A percentile compares a stretch with the other conserved stretches of the same genome.
phyloP scores from a whole-genome alignment of 495 filamentous ascomycete species.

The Hypoxylon subgilvum region DNA sequence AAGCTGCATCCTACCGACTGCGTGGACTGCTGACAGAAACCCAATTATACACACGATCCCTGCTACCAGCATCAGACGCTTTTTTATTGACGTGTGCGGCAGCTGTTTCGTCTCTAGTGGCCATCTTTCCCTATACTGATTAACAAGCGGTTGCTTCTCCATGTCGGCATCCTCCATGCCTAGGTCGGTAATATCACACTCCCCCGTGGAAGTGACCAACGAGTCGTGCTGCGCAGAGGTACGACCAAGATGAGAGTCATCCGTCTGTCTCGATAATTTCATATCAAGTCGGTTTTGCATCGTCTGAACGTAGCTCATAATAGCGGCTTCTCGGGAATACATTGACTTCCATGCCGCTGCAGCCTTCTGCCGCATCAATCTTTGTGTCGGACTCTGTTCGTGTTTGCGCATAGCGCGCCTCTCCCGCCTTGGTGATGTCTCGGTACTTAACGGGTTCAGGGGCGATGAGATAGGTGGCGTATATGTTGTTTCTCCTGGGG shows the following conservation, averaged over 20 bases:
- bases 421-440: constrained; percentile 6
- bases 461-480: constrained; percentile 22
- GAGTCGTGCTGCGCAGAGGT: neutral
- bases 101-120: neutral
- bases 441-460: constrained; percentile 21
- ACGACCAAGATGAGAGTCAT: neutral
- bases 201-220: neutral
- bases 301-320: neutral
- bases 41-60: constrained; percentile 25
- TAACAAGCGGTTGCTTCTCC: constrained; percentile 27
- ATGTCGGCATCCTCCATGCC: constrained; percentile 10
- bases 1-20: constrained; percentile 18
- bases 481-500: constrained; percentile 12
- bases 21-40: constrained; percentile 19
- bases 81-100: constrained; percentile 6
- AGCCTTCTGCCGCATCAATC: constrained; percentile 44
- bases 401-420: constrained; percentile 16
- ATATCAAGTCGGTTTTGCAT: neutral
- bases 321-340: constrained; percentile 2
- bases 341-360: constrained; percentile 36
- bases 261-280: neutral
- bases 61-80: constrained; percentile 8
- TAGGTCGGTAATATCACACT: neutral
- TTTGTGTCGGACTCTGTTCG: constrained; percentile 40
- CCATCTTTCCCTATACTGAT: constrained; percentile 2